Evolutionary conservation across 371 early-diverging fungal species (phyloP), one percentile per base, ranked within the genome.

Genomic region (Apophysomyces sp.): DNA sequence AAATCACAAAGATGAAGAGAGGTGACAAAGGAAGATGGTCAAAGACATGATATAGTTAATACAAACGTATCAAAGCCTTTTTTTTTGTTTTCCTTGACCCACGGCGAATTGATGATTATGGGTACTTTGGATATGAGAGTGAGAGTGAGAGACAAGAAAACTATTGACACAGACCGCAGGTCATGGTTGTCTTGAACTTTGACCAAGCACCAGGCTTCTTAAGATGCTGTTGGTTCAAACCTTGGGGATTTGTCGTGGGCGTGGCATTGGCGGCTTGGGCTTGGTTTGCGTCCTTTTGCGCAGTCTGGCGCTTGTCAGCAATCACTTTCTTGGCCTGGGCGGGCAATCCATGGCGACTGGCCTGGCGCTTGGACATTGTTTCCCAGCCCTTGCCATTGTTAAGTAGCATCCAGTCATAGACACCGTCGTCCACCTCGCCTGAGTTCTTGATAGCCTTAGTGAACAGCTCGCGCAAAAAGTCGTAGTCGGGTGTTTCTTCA

Each of bases 401-500:
- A 9, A 88, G 66, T 52, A 92, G 67, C 90, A 94, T 92, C 98
- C 98, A 98, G 72, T 98, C 98, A 67, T 89, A 96, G n/a, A 95
- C 82, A n/a, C 93, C 93, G 69, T 97, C 96, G 65, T 98, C 96
- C 12, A 69, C 74, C 59, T 92, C 92, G 52, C 90, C 90, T 37
- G 83, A 70, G 58, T 86, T 86, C 61, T 82, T 82, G 54, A 98
- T 73, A 1, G 90, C 95, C 61, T 89, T 89, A 76, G 92, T 90
- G 67, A 99, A 93, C 27, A 99, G 73, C 4, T 89, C 89, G 62
- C 90, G 86, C 69, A 98, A 72, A 68, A 86, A 86, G 72, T 93
- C 93, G 74, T 99, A 99, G 73, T 98, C 95, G 3, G 99, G 99
- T n/a, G 89, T 88, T 74, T 98, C 97, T 68, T 98, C 98, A 71